phyloP scores from a whole-genome alignment of 1,284 basidiomycete species.

The Pseudozyma hubeiensis region DNA sequence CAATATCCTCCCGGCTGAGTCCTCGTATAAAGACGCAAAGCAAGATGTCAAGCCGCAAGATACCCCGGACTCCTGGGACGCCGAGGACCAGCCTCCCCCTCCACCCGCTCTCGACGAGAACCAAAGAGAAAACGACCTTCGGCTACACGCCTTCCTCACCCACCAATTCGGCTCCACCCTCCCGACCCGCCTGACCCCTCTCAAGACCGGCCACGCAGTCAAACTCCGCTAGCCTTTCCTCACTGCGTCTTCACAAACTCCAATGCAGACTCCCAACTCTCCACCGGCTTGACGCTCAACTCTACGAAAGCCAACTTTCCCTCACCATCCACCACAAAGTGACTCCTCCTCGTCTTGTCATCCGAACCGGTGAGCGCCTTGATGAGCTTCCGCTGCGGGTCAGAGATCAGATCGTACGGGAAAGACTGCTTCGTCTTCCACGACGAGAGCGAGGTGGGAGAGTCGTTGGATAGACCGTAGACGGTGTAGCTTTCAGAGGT shows the following conservation, averaged over 20 bases:
- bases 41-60: neutral
- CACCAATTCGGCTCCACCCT: slow-evolving; percentile 8
- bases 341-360: slow-evolving; percentile 73
- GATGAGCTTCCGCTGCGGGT: slow-evolving; percentile 84
- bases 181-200: slow-evolving; percentile 3
- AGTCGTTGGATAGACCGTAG: slow-evolving; percentile 87
- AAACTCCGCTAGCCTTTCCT: slow-evolving; percentile 22
- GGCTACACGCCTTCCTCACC: slow-evolving; percentile 17
- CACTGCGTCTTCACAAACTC: slow-evolving; percentile 21
- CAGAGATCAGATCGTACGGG: slow-evolving; percentile 86
- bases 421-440: slow-evolving; percentile 76
- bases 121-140: slow-evolving; percentile 1
- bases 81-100: neutral
- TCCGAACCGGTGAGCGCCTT: slow-evolving; percentile 82
- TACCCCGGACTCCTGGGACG: slow-evolving; percentile 22
- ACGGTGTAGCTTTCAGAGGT: slow-evolving; percentile 78
- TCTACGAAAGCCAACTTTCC: slow-evolving; percentile 47
- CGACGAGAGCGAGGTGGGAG: slow-evolving; percentile 76
- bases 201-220: slow-evolving; percentile 16
- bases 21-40: neutral
- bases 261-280: slow-evolving; percentile 32
- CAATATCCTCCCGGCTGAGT: slow-evolving; percentile 1
- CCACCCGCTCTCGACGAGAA: neutral
- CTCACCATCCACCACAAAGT: slow-evolving; percentile 60
- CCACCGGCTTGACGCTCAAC: slow-evolving; percentile 57